Conservation (phyloP, 805 yeast species). For the Candida montana region DNA sequence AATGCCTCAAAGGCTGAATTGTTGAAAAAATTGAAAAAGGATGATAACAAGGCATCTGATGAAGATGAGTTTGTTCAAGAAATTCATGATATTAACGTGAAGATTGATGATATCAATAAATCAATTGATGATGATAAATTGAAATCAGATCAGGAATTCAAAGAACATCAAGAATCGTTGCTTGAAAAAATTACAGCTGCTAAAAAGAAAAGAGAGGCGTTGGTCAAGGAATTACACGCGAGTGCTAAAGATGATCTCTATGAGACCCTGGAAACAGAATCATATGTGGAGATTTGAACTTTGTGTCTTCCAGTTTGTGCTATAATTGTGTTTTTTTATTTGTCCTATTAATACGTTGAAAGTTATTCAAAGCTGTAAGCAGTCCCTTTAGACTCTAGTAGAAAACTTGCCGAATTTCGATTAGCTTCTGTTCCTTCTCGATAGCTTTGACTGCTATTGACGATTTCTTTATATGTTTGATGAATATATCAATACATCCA, state of each 20-base stretch:
- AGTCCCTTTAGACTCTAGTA: too few relatives aligned
- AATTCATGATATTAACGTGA: constrained; percentile 6
- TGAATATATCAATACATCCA: too few relatives aligned
- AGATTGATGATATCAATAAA: constrained; percentile 3
- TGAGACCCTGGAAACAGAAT: constrained; percentile 18
- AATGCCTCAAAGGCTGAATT: constrained; percentile 17
- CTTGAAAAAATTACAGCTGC: constrained; percentile 18
- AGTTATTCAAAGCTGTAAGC: too few relatives aligned
- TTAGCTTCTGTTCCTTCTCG: too few relatives aligned
- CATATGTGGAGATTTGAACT: constrained; percentile 4
- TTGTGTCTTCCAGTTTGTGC: background rate
- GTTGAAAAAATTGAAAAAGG: constrained; percentile 5
- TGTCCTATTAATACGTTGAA: too few relatives aligned
- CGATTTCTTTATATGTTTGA: too few relatives aligned
- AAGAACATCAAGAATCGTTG: constrained; percentile 13
- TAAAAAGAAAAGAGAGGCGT: constrained; percentile 15
- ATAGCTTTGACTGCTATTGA: too few relatives aligned
- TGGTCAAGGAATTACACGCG: constrained; percentile 14
- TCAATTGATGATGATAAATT: constrained; percentile 5
- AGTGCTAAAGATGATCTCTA: constrained; percentile 10
- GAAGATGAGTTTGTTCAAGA: constrained; percentile 4
- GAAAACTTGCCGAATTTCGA: too few relatives aligned
- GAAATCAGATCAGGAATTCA: constrained; percentile 5
- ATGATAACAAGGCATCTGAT: background rate
- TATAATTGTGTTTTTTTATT: background rate